These are phyloP conservation scores for Geotrichum ghanense DNA, from an alignment of 805 yeast genomes.

Conservation along the genomic window DNA sequence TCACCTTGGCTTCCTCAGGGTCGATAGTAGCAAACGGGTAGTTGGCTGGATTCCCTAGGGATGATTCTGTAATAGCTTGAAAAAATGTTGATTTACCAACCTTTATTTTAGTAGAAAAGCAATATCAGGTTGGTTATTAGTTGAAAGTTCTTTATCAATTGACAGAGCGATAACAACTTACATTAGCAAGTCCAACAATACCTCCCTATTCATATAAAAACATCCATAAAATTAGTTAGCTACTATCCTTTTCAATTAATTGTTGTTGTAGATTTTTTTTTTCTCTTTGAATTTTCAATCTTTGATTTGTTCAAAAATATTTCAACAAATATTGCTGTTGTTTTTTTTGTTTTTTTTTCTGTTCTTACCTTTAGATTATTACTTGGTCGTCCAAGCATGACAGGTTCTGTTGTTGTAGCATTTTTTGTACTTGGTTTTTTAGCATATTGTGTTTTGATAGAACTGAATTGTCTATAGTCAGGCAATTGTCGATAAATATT, in stretches of 20 bases:
- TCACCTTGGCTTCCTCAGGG: constrained; percentile 52
- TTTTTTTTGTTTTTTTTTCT: no score
- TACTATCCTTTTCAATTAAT: constrained; percentile 17
- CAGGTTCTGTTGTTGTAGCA: constrained; percentile 10
- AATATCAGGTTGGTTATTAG: not conserved
- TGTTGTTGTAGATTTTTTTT: no score
- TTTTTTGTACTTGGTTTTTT: not conserved
- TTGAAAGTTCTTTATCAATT: not conserved
- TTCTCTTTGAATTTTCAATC: no score
- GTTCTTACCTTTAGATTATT: constrained; percentile 36
- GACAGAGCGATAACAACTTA: constrained; percentile 1
- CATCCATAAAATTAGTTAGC: no score
- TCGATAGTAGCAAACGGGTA: constrained; percentile 71
- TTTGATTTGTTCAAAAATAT: no score
- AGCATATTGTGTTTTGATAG: no score
- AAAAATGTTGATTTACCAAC: constrained; percentile 47
- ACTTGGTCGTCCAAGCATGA: constrained; percentile 60
- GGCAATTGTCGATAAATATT: no score
- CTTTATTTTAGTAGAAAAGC: not conserved
- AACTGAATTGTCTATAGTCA: no score
- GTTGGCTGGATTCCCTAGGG: constrained; percentile 53
- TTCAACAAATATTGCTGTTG: no score
- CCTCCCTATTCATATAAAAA: constrained; percentile 44
- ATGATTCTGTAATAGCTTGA: constrained; percentile 49
- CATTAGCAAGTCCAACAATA: constrained; percentile 56